Percentiles rank a stretch among this genome's conserved stretches.
Conservation (phyloP, 495 filamentous ascomycete species). For the Aspergillus avenaceus region DNA sequence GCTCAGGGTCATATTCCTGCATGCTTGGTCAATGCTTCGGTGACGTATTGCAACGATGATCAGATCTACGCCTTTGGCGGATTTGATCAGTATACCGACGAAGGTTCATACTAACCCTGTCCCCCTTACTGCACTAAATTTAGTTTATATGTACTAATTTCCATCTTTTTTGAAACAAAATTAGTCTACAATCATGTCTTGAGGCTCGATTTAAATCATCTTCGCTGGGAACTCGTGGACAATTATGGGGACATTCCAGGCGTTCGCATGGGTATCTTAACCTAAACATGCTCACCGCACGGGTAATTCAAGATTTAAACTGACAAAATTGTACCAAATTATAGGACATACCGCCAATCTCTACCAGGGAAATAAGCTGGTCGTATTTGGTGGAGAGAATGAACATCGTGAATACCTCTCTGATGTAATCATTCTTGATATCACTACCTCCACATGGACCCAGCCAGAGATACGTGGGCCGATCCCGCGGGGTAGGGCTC, state of each 20-base stretch:
- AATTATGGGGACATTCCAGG: conserved; percentile 99
- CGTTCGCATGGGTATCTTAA: conserved; percentile 83
- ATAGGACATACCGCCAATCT: conserved; percentile 92
- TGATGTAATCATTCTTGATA: conserved; percentile 92
- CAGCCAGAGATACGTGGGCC: conserved; percentile 81
- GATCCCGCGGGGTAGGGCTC: conserved; percentile 80
- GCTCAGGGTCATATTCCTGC: conserved; percentile 84
- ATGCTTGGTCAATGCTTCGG: conserved; percentile 94
- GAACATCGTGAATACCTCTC: conserved; percentile 93
- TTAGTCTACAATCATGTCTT: conserved; percentile 96
- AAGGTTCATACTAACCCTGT: conserved; percentile 46
- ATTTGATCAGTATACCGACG: conserved; percentile 98
- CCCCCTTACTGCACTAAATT: not conserved
- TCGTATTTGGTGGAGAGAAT: conserved; percentile 97
- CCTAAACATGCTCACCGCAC: not conserved
- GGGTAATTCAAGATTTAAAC: not conserved
- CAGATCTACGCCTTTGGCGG: conserved; percentile 97
- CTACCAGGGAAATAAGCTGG: conserved; percentile 87
- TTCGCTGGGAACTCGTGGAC: conserved; percentile 93
- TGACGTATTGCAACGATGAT: conserved; percentile 94
- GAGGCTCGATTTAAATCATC: conserved; percentile 73
- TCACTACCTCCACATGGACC: conserved; percentile 89
- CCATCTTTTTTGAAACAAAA: not conserved
- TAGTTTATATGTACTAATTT: conserved; percentile 11
- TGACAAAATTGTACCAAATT: conserved; percentile 3